phyloP scores from a whole-genome alignment of 2,329 filamentous ascomycete genomes.

The Epichloe scottii region DNA sequence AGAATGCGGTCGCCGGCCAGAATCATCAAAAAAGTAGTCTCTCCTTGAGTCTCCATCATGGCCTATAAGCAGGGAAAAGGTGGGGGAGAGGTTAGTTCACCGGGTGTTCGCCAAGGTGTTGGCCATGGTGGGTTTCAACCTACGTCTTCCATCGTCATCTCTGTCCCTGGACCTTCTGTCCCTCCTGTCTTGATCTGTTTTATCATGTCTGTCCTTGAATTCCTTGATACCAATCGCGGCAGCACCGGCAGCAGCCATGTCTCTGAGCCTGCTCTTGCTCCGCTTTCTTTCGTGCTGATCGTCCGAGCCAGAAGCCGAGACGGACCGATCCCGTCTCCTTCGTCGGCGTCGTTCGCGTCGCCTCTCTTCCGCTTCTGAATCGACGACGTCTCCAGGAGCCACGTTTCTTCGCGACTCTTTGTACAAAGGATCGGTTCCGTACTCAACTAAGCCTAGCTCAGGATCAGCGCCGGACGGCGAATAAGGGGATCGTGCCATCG shows the following conservation, averaged over 20 bases:
- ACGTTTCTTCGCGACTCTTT: conserved; percentile 24
- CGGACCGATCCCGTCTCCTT: conserved; percentile 22
- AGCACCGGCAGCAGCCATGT: conserved; percentile 40
- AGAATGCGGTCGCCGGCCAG: conserved; percentile 28
- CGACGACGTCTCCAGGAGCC: conserved; percentile 28
- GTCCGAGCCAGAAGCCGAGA: conserved; percentile 21
- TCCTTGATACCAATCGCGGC: conserved; percentile 52
- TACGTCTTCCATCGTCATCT: conserved; percentile 11
- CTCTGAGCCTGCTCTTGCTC: conserved; percentile 40
- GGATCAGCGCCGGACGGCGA: conserved; percentile 46
- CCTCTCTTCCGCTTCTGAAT: conserved; percentile 34
- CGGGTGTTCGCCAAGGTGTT: neutral
- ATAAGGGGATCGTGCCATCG: conserved; percentile 36
- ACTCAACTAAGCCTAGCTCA: conserved; percentile 57
- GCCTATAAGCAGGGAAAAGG: conserved; percentile 12
- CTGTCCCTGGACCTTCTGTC: conserved; percentile 25
- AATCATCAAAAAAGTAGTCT: conserved; percentile 23
- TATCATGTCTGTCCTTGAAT: conserved; percentile 30
- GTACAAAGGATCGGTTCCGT: conserved; percentile 45
- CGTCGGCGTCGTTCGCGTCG: conserved; percentile 25
- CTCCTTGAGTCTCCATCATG: conserved; percentile 24
- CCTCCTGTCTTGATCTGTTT: conserved; percentile 31
- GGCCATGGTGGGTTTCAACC: conserved; percentile 8
- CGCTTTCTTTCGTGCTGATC: conserved; percentile 27
- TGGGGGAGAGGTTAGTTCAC: neutral